Base-by-base conservation (phyloP, 176 grass and related monocot genomes). In the Bolboschoenus planiculmis region DNA sequence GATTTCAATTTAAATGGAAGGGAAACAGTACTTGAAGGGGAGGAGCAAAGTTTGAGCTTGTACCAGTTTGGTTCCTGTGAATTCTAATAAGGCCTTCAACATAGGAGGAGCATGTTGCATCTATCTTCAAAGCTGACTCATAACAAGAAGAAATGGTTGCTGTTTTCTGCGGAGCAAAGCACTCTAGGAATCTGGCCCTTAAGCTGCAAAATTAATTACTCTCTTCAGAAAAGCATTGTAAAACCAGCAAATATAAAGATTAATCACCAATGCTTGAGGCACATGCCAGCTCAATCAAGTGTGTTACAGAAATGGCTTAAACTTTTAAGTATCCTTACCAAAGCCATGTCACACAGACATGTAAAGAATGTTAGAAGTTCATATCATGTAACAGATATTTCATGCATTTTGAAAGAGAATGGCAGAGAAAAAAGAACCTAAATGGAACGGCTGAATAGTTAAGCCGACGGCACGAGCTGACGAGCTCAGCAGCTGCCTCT, bases 181-280 rank as follows among this genome's bases (percentile, higher is more conserved):
- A 64, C 59, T 81, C 79, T 44, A 81, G 14, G 10, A 81, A 81
- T 61, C 27, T 62, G 59, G 79, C 79, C 37, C 79, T 81, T 20
- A 81, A 81, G 56, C 79, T 81, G 36, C 55, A 81, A 81, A 46
- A 81, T 15, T 5, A 64, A 47, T 44, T 63, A 44, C 37, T 10
- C 23, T 81, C 26, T 80, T 56, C 34, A 13, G 15, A 50, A 57
- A 35, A 81, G 26, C 30, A 47, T 43, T 81, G 3, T 81, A 15
- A 47, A 81, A 64, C n/a, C 37, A 81, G 36, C 3, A 62, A 81
- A 64, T 81, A 48, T 75, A 75, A 75, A 50, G 44, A 8, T 48
- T 7, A 30, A 29, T 30, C 43, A 15, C 11, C 23, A 16, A 48
- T 7, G 42, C n/a, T 75, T 4, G 42, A 75, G 10, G 10, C 44